These are phyloP conservation scores for Fonsecaea nubica DNA, from an alignment of 2,329 filamentous ascomycete genomes.

Conservation along the genomic window DNA sequence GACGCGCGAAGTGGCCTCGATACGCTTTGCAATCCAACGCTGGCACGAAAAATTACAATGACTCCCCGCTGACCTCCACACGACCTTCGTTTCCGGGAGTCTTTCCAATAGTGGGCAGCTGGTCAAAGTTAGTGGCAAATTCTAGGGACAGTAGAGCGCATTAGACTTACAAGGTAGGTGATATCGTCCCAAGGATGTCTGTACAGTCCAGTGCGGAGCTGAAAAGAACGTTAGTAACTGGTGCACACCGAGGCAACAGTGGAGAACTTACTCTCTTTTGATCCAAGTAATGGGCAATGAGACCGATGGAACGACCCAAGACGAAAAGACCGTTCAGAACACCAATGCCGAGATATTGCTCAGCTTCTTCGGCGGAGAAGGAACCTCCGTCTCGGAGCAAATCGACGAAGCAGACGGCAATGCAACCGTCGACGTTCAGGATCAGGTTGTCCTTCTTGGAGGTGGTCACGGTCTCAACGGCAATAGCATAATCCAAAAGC, in stretches of 20 bases:
- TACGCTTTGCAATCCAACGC: constrained; percentile 2
- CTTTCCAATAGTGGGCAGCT: constrained; percentile 79
- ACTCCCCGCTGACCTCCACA: constrained; percentile 72
- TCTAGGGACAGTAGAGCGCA: neutral
- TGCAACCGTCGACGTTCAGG: constrained; percentile 78
- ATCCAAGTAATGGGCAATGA: constrained; percentile 99
- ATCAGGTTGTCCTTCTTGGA: constrained; percentile 99
- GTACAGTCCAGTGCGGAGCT: constrained; percentile 93
- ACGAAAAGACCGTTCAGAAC: constrained; percentile 99
- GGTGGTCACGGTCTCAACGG: constrained; percentile 96
- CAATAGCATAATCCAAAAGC: constrained; percentile 97
- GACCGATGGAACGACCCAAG: constrained; percentile 92
- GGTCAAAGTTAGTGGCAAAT: constrained; percentile 39
- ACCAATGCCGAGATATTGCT: constrained; percentile 99
- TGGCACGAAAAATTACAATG: neutral
- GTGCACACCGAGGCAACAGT: neutral
- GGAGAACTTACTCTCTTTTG: constrained; percentile 75
- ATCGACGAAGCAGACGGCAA: constrained; percentile 94
- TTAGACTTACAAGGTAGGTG: constrained; percentile 65
- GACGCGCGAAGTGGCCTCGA: constrained; percentile 1
- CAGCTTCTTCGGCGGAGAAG: constrained; percentile 93
- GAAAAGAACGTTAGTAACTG: constrained; percentile 10
- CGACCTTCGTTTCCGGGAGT: constrained; percentile 79
- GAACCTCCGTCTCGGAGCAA: constrained; percentile 96
- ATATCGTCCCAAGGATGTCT: constrained; percentile 99